These are phyloP conservation scores for Saccharomyces hybrid DNA, from an alignment of 1,139 yeast species.

Conservation along the genomic window DNA sequence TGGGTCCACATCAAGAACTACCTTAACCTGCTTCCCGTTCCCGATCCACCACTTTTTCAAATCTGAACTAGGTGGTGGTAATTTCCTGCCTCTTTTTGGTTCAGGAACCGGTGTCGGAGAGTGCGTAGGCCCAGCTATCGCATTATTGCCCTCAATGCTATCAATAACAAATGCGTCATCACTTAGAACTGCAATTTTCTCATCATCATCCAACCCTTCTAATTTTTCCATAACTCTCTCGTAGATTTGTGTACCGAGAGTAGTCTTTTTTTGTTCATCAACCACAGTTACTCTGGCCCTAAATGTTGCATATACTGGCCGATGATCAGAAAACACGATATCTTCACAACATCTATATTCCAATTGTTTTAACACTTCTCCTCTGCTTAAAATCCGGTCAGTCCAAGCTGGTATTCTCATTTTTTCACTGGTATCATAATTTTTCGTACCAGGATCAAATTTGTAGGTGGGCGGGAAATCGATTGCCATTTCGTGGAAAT, in stretches of 20 bases:
- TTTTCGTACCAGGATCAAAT: conserved; percentile 78
- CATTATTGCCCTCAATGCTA: conserved; percentile 10
- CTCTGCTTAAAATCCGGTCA: conserved; percentile 61
- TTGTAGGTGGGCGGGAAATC: conserved; percentile 86
- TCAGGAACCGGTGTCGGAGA: conserved; percentile 8
- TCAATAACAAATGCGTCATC: conserved; percentile 18
- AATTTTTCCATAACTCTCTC: conserved; percentile 26
- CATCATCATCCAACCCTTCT: conserved; percentile 27
- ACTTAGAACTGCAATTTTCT: conserved; percentile 33
- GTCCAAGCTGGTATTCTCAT: conserved; percentile 96
- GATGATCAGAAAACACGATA: conserved; percentile 77
- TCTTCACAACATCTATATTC: conserved; percentile 56
- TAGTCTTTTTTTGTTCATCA: conserved; percentile 54
- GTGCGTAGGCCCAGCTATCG: conserved; percentile 3
- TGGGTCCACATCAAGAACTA: conserved; percentile 35
- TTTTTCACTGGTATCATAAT: conserved; percentile 85
- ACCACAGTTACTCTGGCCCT: conserved; percentile 59
- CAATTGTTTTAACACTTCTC: conserved; percentile 54
- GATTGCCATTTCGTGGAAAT: conserved; percentile 72
- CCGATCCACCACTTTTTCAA: conserved; percentile 85
- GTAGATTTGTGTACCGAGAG: conserved; percentile 55
- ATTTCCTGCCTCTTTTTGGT: conserved; percentile 28
- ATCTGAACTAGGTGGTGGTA: conserved; percentile 90
- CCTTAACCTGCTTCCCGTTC: conserved; percentile 68
- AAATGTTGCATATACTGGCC: conserved; percentile 83